phyloP scores from a whole-genome alignment of 2,329 filamentous ascomycete genomes.

The Leptoxyphium fumago region DNA sequence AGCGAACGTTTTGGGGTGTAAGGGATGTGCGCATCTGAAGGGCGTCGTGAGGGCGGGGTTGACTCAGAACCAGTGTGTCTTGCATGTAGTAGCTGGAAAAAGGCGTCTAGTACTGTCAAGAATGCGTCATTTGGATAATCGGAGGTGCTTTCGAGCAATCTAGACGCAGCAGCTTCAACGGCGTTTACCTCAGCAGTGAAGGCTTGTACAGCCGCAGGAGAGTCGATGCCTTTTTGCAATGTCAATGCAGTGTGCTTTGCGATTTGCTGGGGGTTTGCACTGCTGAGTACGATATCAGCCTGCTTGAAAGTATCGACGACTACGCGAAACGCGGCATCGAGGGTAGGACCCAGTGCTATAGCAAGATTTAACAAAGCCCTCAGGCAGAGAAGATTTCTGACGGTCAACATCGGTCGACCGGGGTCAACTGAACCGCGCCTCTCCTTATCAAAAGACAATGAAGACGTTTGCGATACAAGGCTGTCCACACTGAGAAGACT shows the following conservation, averaged over 20 bases:
- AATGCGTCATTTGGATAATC: constrained; percentile 82
- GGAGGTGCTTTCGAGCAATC: constrained; percentile 79
- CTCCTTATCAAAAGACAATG: constrained; percentile 40
- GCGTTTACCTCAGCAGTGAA: constrained; percentile 69
- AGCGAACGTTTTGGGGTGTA: constrained; percentile 17
- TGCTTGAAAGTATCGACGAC: constrained; percentile 84
- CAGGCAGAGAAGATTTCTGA: constrained; percentile 78
- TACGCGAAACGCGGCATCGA: constrained; percentile 77
- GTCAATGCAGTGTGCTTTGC: constrained; percentile 9
- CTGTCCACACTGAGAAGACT: constrained; percentile 61
- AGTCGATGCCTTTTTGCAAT: constrained; percentile 10
- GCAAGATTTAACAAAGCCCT: constrained; percentile 87
- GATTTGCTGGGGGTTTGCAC: constrained; percentile 18
- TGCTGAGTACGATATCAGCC: constrained; percentile 68
- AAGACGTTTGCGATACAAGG: constrained; percentile 44
- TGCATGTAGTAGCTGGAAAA: constrained; percentile 52
- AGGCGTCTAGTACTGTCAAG: constrained; percentile 56
- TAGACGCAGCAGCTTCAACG: constrained; percentile 72
- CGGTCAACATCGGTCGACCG: constrained; percentile 50
- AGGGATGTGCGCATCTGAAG: constrained; percentile 1
- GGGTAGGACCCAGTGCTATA: constrained; percentile 80
- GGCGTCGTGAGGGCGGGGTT: constrained; percentile 18
- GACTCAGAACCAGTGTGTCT: constrained; percentile 7
- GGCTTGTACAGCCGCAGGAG: constrained; percentile 14
- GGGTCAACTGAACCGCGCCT: constrained; percentile 43